Conservation (phyloP, 2,329 filamentous ascomycete genomes). For the Aspergillus hiratsukae region DNA sequence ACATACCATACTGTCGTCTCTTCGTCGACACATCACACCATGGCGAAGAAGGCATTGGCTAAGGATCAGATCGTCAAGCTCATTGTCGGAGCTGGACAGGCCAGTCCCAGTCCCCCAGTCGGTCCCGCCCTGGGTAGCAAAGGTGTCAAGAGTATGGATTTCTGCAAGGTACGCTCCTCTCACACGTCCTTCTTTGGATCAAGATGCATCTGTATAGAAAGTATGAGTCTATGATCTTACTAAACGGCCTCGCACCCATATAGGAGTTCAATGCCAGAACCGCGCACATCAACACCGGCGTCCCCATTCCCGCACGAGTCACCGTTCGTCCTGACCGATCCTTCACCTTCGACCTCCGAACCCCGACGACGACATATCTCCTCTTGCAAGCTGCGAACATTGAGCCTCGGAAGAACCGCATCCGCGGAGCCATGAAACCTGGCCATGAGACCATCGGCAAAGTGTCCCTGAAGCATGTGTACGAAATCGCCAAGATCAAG, state of each 20-base stretch:
- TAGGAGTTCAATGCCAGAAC: constrained; percentile 98
- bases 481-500: constrained; percentile 98
- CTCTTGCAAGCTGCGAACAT: constrained; percentile 79
- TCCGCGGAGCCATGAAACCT: constrained; percentile 69
- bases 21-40: constrained; percentile 24
- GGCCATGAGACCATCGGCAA: constrained; percentile 75
- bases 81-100: constrained; percentile 93
- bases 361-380: constrained; percentile 88
- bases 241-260: not conserved
- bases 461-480: constrained; percentile 90
- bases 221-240: not conserved
- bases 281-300: constrained; percentile 73
- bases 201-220: not conserved
- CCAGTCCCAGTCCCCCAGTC: constrained; percentile 89
- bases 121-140: constrained; percentile 95
- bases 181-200: not conserved
- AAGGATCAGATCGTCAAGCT: constrained; percentile 85
- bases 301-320: constrained; percentile 84
- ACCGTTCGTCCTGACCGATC: constrained; percentile 88
- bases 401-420: constrained; percentile 65
- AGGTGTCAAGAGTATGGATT: constrained; percentile 99
- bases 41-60: constrained; percentile 50
- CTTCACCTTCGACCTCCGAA: constrained; percentile 89
- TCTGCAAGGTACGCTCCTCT: constrained; percentile 73
- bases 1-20: not conserved